Base-by-base conservation (phyloP, 129 eudicot genomes). In the Artemisia argyi region DNA sequence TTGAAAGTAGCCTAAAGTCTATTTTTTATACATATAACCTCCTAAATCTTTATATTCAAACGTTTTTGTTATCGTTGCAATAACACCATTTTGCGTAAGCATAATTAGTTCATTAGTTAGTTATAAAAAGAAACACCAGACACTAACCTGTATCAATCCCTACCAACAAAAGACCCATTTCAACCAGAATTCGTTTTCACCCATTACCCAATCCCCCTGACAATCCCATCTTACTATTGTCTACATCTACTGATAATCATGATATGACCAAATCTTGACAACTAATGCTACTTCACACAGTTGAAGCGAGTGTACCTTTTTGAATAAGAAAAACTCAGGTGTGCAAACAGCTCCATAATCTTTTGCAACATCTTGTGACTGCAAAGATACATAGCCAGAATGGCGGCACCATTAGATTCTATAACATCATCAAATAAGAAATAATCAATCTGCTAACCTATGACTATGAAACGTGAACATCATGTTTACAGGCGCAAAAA, bases 291-390 rank as follows among this genome's bases (percentile, higher is more conserved):
- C 52, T 26, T 17, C 19, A 50, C 39, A 50, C 47, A 50, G 0
- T 18, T 46, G 46, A 53, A 11, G 51, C 5, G 46, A 16, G 73
- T 52, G 63, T 73, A 94, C 99, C 97, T 95, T 95, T 74, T 86
- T 95, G 73, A 79, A 95, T 60, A 95, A 77, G 77, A 80, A 94
- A 80, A 94, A 94, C 71, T 94, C 97, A 3, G 97, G 99, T 9
- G 99, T 90, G 83, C 99, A 94, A 76, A 90, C 97, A 69, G 99
- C 99, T 69, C 96, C 90, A 71, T 88, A 94, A 71, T 78, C 92
- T 83, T 83, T 89, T n/a, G 99, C 99, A 78, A 94, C 99, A 24
- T 94, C 87, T 89, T 95, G 99, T 14, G 97, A 79, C 99, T 94
- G 86, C 86, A 77, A 30, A 81, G 66, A 12, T 71, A 42, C 50